Base-by-base conservation (phyloP, 805 yeast genomes). In the Scheffersomyces amazonensis region DNA sequence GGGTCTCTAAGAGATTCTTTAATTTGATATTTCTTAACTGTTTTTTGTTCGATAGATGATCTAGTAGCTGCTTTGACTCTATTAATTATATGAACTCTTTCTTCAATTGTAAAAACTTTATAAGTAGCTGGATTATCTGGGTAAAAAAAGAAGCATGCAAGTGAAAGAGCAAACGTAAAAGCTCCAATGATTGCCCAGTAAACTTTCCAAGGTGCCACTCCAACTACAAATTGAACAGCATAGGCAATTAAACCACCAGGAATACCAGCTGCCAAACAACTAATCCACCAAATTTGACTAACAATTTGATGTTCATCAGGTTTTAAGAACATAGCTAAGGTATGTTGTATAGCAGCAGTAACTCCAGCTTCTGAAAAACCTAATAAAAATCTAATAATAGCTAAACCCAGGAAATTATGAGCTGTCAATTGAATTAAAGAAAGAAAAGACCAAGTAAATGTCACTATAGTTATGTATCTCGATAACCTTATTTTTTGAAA, bases 61-160 rank as follows among this genome's bases (percentile, higher is more conserved):
- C 44, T 49, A 63, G 71, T 18, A 58, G 57, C 25, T 44, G 49
- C 43, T 64, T 71, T 39, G 60, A 55, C 53, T 32, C 56, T 44
- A 65, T 52, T 68, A 54, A 56, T 73, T 54, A 44, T 75, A 74
- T 40, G 72, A 58, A 76, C 69, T 48, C 69, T 76, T 52, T 80
- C 85, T 31, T 74, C 66, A 2, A 49, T 52, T 4, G 70, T 43
- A 34, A 80, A 60, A 46, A 75, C 75, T 40, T 56, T 63, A 5
- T 79, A 78, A 42, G 62, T 66, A 0, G 80, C 54, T 12, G 85
- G 85, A 51, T 78, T 76, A 41, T 72, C 67, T 29, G 86, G 87
- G 48, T 76, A 80, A 16, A 66, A 35, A 41, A 66, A 64, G 36
- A 56, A 54, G 12, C 48, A 36, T 2, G 44, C 12, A 1, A 42